These are phyloP conservation scores for Dactylellina leptospora DNA, from an alignment of 2,329 filamentous ascomycete genomes.

Conservation along the genomic window DNA sequence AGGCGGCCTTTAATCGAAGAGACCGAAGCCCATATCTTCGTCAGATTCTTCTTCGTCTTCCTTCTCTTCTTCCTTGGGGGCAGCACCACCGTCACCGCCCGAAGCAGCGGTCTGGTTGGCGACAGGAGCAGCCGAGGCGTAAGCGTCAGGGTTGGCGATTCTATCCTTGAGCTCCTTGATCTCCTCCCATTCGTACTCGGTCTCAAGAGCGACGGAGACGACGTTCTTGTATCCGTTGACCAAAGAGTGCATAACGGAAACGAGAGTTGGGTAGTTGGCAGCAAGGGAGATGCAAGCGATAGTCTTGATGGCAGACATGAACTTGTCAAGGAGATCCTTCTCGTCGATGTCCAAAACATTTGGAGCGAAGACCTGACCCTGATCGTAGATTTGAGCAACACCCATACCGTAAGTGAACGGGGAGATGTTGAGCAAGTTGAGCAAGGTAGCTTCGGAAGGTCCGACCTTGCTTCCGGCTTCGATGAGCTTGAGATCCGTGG, in stretches of 20 bases:
- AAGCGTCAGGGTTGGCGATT: conserved; percentile 98
- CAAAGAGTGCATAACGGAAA: conserved; percentile 93
- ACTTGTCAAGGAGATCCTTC: conserved; percentile 86
- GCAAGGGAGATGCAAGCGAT: conserved; percentile 92
- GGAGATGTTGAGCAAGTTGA: conserved; percentile 99
- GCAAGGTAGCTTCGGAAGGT: conserved; percentile 95
- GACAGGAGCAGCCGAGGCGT: conserved; percentile 81
- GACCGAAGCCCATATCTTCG: conserved; percentile 75
- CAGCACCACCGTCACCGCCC: conserved; percentile 65
- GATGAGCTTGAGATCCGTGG: conserved; percentile 95
- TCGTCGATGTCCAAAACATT: conserved; percentile 92
- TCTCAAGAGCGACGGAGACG: conserved; percentile 86
- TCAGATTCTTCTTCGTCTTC: conserved; percentile 67
- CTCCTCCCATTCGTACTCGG: conserved; percentile 84
- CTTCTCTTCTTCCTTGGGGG: conserved; percentile 69
- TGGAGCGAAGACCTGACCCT: conserved; percentile 89
- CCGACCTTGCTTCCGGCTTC: conserved; percentile 94
- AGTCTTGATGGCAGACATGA: conserved; percentile 82
- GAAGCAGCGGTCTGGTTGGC: conserved; percentile 70
- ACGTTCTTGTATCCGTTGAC: conserved; percentile 99
- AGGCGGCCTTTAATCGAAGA: conserved; percentile 71
- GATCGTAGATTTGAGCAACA: conserved; percentile 94
- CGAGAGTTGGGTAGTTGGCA: conserved; percentile 92
- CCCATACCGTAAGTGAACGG: conserved; percentile 99
- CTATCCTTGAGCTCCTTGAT: conserved; percentile 99